phyloP scores from a whole-genome alignment of 805 yeast genomes.

The Starmera caribaea region DNA sequence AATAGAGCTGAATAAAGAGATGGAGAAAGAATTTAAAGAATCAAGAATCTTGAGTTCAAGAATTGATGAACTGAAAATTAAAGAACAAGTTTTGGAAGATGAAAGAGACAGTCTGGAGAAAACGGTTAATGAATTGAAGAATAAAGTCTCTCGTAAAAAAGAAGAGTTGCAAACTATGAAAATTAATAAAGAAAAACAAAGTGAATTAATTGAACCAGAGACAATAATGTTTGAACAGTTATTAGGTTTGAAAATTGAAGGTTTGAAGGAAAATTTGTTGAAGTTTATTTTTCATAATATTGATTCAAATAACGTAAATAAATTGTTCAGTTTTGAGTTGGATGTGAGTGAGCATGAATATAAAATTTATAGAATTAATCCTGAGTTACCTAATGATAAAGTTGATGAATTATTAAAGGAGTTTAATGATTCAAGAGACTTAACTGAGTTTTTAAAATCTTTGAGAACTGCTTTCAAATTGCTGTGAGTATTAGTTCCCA shows the following conservation, averaged over 20 bases:
- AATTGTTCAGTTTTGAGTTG: constrained; percentile 34
- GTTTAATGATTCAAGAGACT: constrained; percentile 12
- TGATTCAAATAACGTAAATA: constrained; percentile 31
- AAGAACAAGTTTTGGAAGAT: constrained; percentile 16
- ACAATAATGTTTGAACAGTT: constrained; percentile 39
- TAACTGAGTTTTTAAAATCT: constrained; percentile 14
- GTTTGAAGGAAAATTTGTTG: constrained; percentile 35
- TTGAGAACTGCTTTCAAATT: constrained; percentile 12
- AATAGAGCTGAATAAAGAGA: constrained; percentile 20
- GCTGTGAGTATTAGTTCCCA: not conserved
- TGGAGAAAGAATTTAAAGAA: constrained; percentile 16
- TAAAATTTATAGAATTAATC: constrained; percentile 27
- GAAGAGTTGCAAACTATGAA: constrained; percentile 24
- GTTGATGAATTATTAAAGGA: constrained; percentile 7
- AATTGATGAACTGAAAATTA: constrained; percentile 2
- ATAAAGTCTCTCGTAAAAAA: constrained; percentile 21
- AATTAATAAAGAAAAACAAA: constrained; percentile 31
- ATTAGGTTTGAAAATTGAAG: constrained; percentile 47
- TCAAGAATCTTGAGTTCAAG: constrained; percentile 14
- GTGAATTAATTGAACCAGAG: constrained; percentile 41
- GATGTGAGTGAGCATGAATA: constrained; percentile 35
- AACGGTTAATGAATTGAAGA: constrained; percentile 24
- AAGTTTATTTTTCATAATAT: constrained; percentile 40
- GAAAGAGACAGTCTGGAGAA: constrained; percentile 19
- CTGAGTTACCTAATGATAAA: constrained; percentile 22